These are phyloP conservation scores for Vicia faba DNA, from an alignment of 306 rosid genomes.

Conservation along the genomic window DNA sequence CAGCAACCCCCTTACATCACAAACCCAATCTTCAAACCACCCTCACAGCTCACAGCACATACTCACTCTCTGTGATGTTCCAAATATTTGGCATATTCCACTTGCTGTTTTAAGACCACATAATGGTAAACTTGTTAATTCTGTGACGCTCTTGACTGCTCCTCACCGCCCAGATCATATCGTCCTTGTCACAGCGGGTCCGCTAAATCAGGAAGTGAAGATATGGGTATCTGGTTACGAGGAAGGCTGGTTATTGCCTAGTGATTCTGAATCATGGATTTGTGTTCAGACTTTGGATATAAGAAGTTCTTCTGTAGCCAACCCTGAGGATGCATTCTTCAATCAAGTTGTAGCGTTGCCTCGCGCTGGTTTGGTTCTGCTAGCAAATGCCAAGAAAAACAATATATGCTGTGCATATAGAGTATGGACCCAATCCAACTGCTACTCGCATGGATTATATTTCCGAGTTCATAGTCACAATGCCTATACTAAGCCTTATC, in stretches of 20 bases:
- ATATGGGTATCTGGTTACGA: too few relatives aligned
- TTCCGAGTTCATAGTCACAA: slow-evolving; percentile 71
- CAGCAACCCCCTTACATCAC: too few relatives aligned
- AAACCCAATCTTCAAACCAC: too few relatives aligned
- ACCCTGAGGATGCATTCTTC: slow-evolving; percentile 63
- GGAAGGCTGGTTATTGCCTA: slow-evolving; percentile 79
- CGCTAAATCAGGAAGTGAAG: too few relatives aligned
- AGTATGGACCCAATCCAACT: slow-evolving; percentile 71
- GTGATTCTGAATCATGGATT: slow-evolving; percentile 71
- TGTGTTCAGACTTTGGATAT: slow-evolving; percentile 67
- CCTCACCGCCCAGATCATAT: too few relatives aligned
- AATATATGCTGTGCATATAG: slow-evolving; percentile 72
- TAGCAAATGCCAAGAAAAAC: slow-evolving; percentile 83
- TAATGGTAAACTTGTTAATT: too few relatives aligned
- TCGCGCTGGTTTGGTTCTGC: slow-evolving; percentile 62
- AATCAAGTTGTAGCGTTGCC: slow-evolving; percentile 71
- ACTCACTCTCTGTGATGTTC: too few relatives aligned
- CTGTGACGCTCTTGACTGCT: too few relatives aligned
- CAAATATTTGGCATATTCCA: too few relatives aligned
- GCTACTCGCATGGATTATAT: slow-evolving; percentile 73
- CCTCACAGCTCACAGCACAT: too few relatives aligned
- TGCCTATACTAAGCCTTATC: slow-evolving; percentile 78
- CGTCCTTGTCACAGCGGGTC: too few relatives aligned
- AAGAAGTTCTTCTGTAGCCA: slow-evolving; percentile 57
- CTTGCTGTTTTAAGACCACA: too few relatives aligned